Base-by-base conservation (phyloP, 2,329 filamentous ascomycete genomes). In the Aspergillus ibericus region DNA sequence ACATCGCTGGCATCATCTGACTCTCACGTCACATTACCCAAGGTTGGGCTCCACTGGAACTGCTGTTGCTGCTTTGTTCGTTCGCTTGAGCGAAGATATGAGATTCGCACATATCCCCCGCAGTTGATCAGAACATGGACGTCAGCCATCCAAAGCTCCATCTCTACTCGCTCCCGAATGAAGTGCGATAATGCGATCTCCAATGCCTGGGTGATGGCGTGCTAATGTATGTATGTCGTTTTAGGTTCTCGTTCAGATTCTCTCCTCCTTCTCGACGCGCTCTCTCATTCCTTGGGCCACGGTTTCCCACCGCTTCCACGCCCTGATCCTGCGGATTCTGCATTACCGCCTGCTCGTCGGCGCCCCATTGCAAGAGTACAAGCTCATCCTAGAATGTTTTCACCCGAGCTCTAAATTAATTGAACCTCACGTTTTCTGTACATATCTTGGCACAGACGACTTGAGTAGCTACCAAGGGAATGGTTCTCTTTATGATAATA, bases 351-450 rank as follows among this genome's bases (percentile, higher is more conserved):
- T 92, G 1, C 75, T 87, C 48, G 72, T 82, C 18, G 84, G 85
- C 18, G 81, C 85, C 4, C 76, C 82, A 3, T 75, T 88, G 7
- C 76, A 82, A 36, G 82, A 85, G 36, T 85, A 91, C 68, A 84
- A 87, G 55, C 76, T 95, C 38, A 85, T 93, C 36, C 83, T 96
- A 42, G 90, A 93, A 76, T 91, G 89, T 72, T 93, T 89, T 69
- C 90, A 89, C 63, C 91, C 90, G 0, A 85, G 81, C 62, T 86
- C 83, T 22, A 88, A 87, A 72, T 79, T 89, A 51, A 87, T 83
- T 5, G 87, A 89, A 18, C 88, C 90, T 0, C 87, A 86, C 55
- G 81, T 92, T 12, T 83, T 83, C 69, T 93, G 90, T 74, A 80
- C 85, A 46, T 88, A 88, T 62, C 78, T 88, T 10, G 85, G 83